A percentile compares a stretch with the other conserved stretches of the same genome.
These are phyloP conservation scores for Vickermania spadyakhi DNA, from an alignment of 208 protist species.

Conservation along the genomic window DNA sequence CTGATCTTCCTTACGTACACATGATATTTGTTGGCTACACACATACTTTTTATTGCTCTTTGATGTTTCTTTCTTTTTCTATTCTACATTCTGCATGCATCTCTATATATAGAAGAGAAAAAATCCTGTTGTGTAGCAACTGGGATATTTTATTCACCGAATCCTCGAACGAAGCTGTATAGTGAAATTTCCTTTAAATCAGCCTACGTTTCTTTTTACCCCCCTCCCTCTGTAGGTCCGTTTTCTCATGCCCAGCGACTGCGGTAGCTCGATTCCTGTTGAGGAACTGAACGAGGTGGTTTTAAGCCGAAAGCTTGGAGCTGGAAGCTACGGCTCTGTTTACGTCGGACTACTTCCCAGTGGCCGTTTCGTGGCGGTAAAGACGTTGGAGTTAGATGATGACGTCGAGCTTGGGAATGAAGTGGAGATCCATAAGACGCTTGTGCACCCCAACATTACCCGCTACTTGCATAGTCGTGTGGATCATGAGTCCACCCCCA, in stretches of 20 bases:
- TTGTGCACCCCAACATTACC: conserved; percentile 90
- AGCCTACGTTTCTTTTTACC: neutral
- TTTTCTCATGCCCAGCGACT: neutral
- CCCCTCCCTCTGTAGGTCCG: no score
- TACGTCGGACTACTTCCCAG: conserved; percentile 82
- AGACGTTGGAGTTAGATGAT: conserved; percentile 77
- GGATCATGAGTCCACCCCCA: conserved; percentile 68
- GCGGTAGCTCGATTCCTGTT: conserved; percentile 13
- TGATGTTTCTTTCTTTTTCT: no score
- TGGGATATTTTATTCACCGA: no score
- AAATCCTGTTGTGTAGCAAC: no score
- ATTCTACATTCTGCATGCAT: no score
- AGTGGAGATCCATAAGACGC: conserved; percentile 83
- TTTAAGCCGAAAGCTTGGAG: conserved; percentile 85
- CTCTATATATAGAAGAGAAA: no score
- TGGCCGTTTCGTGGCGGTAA: conserved; percentile 85
- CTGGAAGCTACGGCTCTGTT: conserved; percentile 84
- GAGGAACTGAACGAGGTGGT: conserved; percentile 69
- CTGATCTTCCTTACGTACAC: no score
- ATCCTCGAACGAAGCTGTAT: no score
- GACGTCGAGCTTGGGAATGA: conserved; percentile 78
- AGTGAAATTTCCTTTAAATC: no score
- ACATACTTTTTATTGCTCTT: no score
- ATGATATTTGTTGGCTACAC: no score
- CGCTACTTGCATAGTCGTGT: conserved; percentile 82